These are phyloP conservation scores for Tolypocladium ovalisporum DNA, from an alignment of 2,329 filamentous ascomycete genomes.

Conservation along the genomic window DNA sequence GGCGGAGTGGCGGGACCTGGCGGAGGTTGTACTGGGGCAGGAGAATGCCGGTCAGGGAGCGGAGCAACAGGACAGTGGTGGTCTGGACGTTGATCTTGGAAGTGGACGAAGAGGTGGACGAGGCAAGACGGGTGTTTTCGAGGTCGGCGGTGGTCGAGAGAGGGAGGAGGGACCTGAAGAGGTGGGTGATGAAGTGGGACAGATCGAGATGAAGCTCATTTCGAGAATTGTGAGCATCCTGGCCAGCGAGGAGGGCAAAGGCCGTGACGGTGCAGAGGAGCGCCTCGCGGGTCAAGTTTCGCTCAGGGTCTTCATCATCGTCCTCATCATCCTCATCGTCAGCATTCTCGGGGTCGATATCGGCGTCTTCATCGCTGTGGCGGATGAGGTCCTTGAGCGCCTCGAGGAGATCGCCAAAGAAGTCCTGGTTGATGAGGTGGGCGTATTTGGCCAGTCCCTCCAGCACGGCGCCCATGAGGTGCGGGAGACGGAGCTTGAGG, in stretches of 20 bases:
- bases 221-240: constrained; percentile 80
- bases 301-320: constrained; percentile 36
- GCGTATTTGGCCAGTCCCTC: constrained; percentile 91
- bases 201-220: constrained; percentile 78
- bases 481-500: constrained; percentile 68
- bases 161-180: constrained; percentile 75
- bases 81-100: constrained; percentile 87
- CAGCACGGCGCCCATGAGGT: constrained; percentile 92
- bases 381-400: constrained; percentile 86
- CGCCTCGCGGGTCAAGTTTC: constrained; percentile 75
- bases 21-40: constrained; percentile 64
- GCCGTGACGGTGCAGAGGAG: constrained; percentile 93
- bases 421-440: constrained; percentile 97
- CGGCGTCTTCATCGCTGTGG: constrained; percentile 51
- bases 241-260: constrained; percentile 88
- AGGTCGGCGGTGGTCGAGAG: constrained; percentile 76
- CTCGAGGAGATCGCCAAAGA: constrained; percentile 93
- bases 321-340: constrained; percentile 25
- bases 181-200: constrained; percentile 87
- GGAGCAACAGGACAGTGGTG: constrained; percentile 82
- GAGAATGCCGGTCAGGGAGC: constrained; percentile 73
- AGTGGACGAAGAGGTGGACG: constrained; percentile 27
- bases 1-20: constrained; percentile 65
- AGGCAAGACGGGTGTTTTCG: constrained; percentile 53
- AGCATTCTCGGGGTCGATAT: constrained; percentile 27